These are phyloP conservation scores for Rhizophagus clarus DNA, from an alignment of 192 early-diverging fungal species.

Conservation along the genomic window DNA sequence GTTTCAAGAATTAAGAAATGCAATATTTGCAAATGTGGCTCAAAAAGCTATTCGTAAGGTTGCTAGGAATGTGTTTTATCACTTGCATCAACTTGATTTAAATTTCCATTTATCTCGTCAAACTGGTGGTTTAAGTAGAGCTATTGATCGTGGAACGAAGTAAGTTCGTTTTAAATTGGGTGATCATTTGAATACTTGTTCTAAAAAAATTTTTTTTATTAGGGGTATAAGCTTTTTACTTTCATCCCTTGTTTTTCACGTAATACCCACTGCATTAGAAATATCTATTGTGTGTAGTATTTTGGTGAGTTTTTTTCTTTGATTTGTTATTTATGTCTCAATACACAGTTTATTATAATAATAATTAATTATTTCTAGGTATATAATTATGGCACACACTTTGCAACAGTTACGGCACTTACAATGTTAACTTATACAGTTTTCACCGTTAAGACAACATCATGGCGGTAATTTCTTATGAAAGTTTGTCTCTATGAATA, in stretches of 20 bases:
- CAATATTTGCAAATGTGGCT: slow-evolving; percentile 90
- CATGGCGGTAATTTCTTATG: slow-evolving; percentile 64
- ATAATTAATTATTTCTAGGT: slow-evolving; percentile 35
- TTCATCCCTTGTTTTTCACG: slow-evolving; percentile 92
- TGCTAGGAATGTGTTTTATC: slow-evolving; percentile 86
- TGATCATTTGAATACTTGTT: no score
- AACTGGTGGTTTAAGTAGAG: slow-evolving; percentile 94
- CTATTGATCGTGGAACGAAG: slow-evolving; percentile 93
- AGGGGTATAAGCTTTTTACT: slow-evolving; percentile 97
- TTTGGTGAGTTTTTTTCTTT: slow-evolving; percentile 73
- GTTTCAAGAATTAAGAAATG: slow-evolving; percentile 91
- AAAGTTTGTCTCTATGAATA: slow-evolving; percentile 22
- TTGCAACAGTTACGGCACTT: slow-evolving; percentile 58
- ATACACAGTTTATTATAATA: slow-evolving; percentile 2
- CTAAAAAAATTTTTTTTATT: slow-evolving; percentile 33
- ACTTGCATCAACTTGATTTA: slow-evolving; percentile 86
- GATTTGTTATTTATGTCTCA: slow-evolving; percentile 47
- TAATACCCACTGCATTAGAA: slow-evolving; percentile 93
- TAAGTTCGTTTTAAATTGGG: slow-evolving; percentile 1
- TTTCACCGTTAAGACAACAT: slow-evolving; percentile 88
- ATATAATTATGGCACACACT: slow-evolving; percentile 55
- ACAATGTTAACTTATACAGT: slow-evolving; percentile 80
- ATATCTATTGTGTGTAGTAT: slow-evolving; percentile 96
- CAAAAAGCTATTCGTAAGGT: slow-evolving; percentile 91
- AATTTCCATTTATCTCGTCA: slow-evolving; percentile 92